A percentile compares a stretch with the other conserved stretches of the same genome.
phyloP scores from a whole-genome alignment of 306 rosid species.

The Gleditsia sinensis region DNA sequence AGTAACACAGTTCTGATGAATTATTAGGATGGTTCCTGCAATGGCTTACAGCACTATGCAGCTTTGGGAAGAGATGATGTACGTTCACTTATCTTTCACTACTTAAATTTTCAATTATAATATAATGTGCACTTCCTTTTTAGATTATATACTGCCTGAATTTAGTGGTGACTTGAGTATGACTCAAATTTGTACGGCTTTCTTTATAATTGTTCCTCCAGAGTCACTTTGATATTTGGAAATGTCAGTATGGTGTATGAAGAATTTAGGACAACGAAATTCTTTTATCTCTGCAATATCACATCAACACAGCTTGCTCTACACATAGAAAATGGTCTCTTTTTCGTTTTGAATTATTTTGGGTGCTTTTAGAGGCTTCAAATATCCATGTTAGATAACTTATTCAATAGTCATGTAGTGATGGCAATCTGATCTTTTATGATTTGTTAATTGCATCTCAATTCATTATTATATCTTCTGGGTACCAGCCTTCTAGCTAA shows the following conservation, averaged over 20 bases:
- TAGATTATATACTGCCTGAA: constrained; percentile 6
- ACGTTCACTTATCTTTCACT: constrained; percentile 40
- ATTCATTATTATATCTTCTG: not conserved
- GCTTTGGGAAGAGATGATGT: constrained; percentile 85
- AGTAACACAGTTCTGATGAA: constrained; percentile 25
- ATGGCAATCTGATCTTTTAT: not conserved
- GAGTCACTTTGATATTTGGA: not conserved
- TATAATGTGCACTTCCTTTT: constrained; percentile 10
- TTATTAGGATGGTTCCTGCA: constrained; percentile 89
- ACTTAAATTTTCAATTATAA: not conserved
- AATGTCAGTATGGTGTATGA: constrained; percentile 5
- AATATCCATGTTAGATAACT: not conserved
- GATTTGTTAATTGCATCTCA: not conserved
- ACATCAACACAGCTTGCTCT: not conserved
- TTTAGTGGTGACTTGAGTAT: constrained; percentile 6
- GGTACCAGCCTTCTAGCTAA: constrained; percentile 6
- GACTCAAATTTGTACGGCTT: not conserved
- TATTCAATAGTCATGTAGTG: not conserved
- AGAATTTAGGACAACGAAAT: not conserved
- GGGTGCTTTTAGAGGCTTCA: not conserved
- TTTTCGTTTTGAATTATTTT: not conserved
- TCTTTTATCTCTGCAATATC: not conserved
- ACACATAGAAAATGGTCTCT: not conserved
- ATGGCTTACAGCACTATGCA: constrained; percentile 92
- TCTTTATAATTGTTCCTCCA: not conserved